Evolutionary conservation across 148 eudicot species (phyloP), one percentile per base, ranked within the genome.

Genomic region (Vaccinium myrtillus): DNA sequence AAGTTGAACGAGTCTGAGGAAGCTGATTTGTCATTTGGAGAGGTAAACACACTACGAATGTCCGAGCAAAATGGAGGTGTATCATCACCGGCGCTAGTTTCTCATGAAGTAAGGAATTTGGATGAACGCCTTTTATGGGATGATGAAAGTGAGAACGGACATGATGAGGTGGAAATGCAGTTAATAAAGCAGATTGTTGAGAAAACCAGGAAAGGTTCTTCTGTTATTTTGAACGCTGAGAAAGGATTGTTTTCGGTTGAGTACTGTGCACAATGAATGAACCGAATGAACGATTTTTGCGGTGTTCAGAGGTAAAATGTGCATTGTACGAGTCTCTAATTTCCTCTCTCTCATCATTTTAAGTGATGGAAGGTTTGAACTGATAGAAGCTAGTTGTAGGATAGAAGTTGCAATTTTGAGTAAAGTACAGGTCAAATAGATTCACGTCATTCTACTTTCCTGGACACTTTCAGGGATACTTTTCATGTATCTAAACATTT

Each of bases 121-220:
- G 87, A 84, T 65, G 85, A 86, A 59, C 84, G 39, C 54, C 75
- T 75, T 5, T 78, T 59, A 30, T 78, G 86, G 56, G 86, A 63
- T 51, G 78, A 83, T 36, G 88, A 87, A 15, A 48, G 82, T 25
- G 91, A 86, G 39, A 83, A 83, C 32, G 88, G 80, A 48, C 59
- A 85, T 56, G 93, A 88, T 61, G 93, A 89, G 87, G 83, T 88
- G 89, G 97, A 93, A 70, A 87, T 88, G 89, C 76, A 92, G 67
- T 86, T 96, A 85, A 96, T 96, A 81, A 91, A 89, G 87, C 94
- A 94, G 85, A 94, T 94, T 86, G 93, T 96, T 54, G 98, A 93
- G 93, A 96, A 92, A 88, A 90, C 95, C 48, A 88, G 92, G 83
- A 91, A 90, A 89, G 94, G 95, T 50, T 94, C 99, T 84, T 92